Conservation (phyloP, 257 asterid species). For the Penstemon eatonii region DNA sequence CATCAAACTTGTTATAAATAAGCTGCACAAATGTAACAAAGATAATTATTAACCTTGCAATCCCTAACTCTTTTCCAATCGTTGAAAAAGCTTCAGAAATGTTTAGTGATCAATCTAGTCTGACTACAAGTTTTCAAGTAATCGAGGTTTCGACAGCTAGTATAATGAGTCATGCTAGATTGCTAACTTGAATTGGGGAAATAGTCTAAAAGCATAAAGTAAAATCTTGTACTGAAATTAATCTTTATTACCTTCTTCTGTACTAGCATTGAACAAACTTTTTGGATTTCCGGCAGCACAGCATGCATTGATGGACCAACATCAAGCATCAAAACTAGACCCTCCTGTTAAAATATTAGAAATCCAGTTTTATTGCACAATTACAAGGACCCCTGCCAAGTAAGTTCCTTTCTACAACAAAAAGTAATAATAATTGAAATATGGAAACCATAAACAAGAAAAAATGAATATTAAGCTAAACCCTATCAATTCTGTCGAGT, state of each 20-base stretch:
- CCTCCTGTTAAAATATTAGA: conserved; percentile 51
- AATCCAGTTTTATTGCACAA: background rate
- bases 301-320: conserved; percentile 90
- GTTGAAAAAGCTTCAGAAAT: background rate
- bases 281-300: conserved; percentile 72
- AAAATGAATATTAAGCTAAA: background rate
- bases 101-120: background rate
- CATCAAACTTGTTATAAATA: conserved; percentile 67
- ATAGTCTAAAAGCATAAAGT: background rate
- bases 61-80: background rate
- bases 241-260: conserved; percentile 69
- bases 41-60: conserved; percentile 1
- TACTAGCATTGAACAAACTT: conserved; percentile 76
- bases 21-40: conserved; percentile 53
- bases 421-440: too few relatives aligned
- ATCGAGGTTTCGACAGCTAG: background rate
- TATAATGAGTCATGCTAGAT: background rate
- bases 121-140: background rate
- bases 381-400: too few relatives aligned
- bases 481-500: background rate
- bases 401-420: too few relatives aligned
- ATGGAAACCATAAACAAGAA: too few relatives aligned
- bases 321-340: conserved; percentile 78
- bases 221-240: background rate
- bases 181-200: background rate